These are phyloP conservation scores for Neltuma alba DNA, from an alignment of 306 rosid species.

Conservation along the genomic window DNA sequence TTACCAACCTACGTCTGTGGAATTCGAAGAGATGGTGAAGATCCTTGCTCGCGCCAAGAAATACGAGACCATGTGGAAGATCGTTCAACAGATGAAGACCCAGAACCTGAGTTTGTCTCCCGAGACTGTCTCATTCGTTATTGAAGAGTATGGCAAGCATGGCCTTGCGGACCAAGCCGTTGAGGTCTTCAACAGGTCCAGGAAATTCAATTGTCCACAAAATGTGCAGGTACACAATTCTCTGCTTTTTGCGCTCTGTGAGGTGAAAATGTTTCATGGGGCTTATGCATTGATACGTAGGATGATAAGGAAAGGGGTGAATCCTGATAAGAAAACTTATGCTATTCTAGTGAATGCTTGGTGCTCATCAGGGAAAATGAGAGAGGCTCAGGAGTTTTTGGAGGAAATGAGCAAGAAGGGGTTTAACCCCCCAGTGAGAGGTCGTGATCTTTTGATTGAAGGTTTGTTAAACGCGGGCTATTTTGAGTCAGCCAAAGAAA, in stretches of 20 bases:
- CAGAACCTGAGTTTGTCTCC: conserved; percentile 60
- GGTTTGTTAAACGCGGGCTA: conserved; percentile 78
- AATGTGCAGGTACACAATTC: conserved; percentile 65
- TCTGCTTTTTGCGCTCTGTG: conserved; percentile 72
- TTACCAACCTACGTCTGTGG: conserved; percentile 81
- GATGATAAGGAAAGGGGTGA: conserved; percentile 62
- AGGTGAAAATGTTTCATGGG: conserved; percentile 70
- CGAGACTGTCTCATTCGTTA: conserved; percentile 60
- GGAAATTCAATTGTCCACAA: conserved; percentile 54
- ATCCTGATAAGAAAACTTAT: conserved; percentile 70
- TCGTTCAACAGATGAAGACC: conserved; percentile 63
- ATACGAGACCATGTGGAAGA: conserved; percentile 84
- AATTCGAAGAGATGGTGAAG: conserved; percentile 77
- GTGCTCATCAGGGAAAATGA: conserved; percentile 84
- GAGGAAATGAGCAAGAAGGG: conserved; percentile 84
- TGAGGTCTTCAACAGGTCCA: conserved; percentile 64
- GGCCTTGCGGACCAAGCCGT: conserved; percentile 77
- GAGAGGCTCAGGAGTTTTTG: conserved; percentile 71
- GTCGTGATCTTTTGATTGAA: conserved; percentile 89
- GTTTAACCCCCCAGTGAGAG: conserved; percentile 80
- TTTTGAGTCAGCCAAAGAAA: conserved; percentile 72
- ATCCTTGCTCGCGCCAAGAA: conserved; percentile 68
- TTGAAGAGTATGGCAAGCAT: conserved; percentile 72
- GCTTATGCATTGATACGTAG: conserved; percentile 83
- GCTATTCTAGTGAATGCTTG: conserved; percentile 76